These are phyloP conservation scores for Suillus sp. DNA, from an alignment of 768 basidiomycete genomes.

Conservation along the genomic window DNA sequence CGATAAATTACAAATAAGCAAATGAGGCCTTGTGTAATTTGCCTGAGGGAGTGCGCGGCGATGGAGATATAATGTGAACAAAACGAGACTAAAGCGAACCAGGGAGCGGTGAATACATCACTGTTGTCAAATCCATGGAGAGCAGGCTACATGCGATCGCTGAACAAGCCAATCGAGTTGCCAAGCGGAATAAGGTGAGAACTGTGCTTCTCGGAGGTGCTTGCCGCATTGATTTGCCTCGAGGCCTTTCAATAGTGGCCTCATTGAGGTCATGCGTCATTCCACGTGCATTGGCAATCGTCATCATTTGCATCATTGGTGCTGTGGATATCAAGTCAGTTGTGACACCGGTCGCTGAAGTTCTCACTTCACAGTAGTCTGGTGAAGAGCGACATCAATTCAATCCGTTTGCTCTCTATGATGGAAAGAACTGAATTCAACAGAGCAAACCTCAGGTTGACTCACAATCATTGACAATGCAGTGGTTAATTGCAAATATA, in stretches of 20 bases:
- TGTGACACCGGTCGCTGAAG: neutral
- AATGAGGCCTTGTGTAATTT: neutral
- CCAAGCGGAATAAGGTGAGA: neutral
- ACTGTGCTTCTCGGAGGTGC: conserved; percentile 3
- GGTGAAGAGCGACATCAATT: neutral
- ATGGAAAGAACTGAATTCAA: neutral
- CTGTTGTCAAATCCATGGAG: neutral
- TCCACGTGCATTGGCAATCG: neutral
- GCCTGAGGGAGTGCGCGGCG: neutral
- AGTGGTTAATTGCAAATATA: neutral
- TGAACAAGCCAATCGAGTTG: neutral
- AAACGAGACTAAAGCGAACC: neutral
- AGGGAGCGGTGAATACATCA: conserved; percentile 1
- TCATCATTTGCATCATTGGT: neutral
- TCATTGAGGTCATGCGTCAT: conserved; percentile 1
- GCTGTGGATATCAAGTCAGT: neutral
- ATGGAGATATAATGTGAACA: neutral
- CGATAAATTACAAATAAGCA: conserved; percentile 2
- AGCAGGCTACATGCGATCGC: neutral
- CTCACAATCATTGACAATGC: neutral
- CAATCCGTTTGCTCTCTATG: neutral
- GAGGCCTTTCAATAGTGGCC: conserved; percentile 1
- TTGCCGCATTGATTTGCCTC: neutral
- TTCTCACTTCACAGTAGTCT: neutral
- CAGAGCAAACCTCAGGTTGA: neutral